Evolutionary conservation across 495 filamentous ascomycete species (phyloP), one percentile per base, ranked within the genome.

Genomic region (Aspergillus funiculosus): DNA sequence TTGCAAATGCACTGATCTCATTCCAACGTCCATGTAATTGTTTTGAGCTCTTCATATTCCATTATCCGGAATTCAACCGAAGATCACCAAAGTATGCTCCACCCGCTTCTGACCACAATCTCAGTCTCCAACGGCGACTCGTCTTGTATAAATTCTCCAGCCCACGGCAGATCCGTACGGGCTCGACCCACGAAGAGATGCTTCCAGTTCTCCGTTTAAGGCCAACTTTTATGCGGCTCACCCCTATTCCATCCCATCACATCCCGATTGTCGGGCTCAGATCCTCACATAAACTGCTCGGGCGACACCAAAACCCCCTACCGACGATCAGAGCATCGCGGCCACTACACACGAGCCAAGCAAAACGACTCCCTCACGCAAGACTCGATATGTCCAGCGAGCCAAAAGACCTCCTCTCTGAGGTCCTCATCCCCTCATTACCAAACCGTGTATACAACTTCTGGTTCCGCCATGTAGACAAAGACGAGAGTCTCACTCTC

Each of bases 391-490:
- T 43, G 40, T 43, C 40, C n/a, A 26, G 26, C 11, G 28, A 32
- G 19, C 40, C 40, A 32, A 43, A 43, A 29, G 28, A 32, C 11
- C 28, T 32, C 40, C 20, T 34, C 5, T 20, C 26, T 8, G 34
- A 6, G 13, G 31, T 43, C 20, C 26, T 43, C 10, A 29, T 11
- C 0, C 40, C 40, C 2, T 34, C 19, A 0, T 25, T 34, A 18
- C 40, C 40, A 32, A 14, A 13, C 10, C 40, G 40, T 6, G 40
- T 43, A 7, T 41, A 41, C 29, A 36, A 9, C 6, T 27, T 48
- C 28, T 48, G 45, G 45, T 48, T 48, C 13, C 45, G 36, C 14
- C 45, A 48, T 9, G 20, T 48, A 4, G 11, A 20, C 6, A 21
- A 39, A 4, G 45, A 48, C 7, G 27, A 41, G 29, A 22, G 19